Conservation (phyloP, 1,284 basidiomycete species). For the Sporisorium graminicola region DNA sequence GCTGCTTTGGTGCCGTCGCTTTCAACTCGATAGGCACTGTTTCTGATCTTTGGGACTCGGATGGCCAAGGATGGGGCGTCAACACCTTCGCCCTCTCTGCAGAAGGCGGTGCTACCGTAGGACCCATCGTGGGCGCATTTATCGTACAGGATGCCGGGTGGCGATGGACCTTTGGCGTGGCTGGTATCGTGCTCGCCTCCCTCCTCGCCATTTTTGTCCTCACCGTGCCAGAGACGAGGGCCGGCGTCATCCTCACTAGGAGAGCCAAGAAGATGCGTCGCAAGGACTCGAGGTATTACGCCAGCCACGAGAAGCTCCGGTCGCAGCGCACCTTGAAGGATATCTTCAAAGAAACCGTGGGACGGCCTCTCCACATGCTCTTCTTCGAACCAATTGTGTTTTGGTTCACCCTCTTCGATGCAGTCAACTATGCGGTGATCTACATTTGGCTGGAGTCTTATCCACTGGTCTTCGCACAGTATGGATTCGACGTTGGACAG, state of each 20-base stretch:
- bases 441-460: conserved; percentile 70
- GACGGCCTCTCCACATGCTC: conserved; percentile 60
- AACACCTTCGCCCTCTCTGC: conserved; percentile 57
- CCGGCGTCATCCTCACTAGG: conserved; percentile 65
- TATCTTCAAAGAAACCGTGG: conserved; percentile 61
- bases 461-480: conserved; percentile 69
- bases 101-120: conserved; percentile 51
- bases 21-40: conserved; percentile 62
- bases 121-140: conserved; percentile 54
- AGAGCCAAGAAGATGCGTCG: conserved; percentile 67
- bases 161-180: conserved; percentile 60
- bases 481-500: conserved; percentile 44
- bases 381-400: conserved; percentile 68
- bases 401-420: conserved; percentile 62
- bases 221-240: conserved; percentile 60
- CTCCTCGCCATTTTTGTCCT: conserved; percentile 41
- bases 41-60: conserved; percentile 55
- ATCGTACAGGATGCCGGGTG: conserved; percentile 43
- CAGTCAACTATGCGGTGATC: conserved; percentile 64
- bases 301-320: conserved; percentile 68
- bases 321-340: conserved; percentile 51
- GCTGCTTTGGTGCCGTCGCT: conserved; percentile 53
- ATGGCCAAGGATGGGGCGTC: conserved; percentile 59
- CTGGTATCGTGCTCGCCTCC: conserved; percentile 50
- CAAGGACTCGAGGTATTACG: conserved; percentile 67